Conservation (phyloP, 2,329 filamentous ascomycete species). For the Neocucurbitaria cava region DNA sequence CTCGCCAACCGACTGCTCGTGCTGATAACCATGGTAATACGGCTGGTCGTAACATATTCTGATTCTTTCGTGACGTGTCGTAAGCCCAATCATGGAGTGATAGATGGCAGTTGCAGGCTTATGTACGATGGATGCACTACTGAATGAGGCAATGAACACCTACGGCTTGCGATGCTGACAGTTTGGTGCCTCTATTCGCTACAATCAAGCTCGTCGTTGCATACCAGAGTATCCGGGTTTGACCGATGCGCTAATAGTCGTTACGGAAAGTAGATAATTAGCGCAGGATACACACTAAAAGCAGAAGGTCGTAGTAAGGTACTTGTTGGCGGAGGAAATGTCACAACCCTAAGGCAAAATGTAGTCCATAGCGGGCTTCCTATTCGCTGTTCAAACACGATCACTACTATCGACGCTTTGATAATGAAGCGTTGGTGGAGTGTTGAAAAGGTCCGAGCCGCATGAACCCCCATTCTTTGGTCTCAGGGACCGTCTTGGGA, state of each 20-base stretch:
- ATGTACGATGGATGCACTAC: conserved; percentile 7
- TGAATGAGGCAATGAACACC: conserved; percentile 4
- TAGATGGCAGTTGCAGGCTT: background rate
- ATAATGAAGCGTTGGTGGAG: background rate
- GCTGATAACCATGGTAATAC: background rate
- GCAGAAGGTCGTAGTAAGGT: conserved; percentile 21
- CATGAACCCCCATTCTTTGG: conserved; percentile 11
- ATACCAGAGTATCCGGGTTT: background rate
- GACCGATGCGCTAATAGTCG: conserved; percentile 3
- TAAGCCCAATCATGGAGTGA: conserved; percentile 6
- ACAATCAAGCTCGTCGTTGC: background rate
- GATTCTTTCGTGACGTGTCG: conserved; percentile 11
- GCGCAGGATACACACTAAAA: conserved; percentile 13
- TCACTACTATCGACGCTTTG: background rate
- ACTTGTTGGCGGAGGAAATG: conserved; percentile 13
- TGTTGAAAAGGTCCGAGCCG: background rate
- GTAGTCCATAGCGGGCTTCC: conserved; percentile 1
- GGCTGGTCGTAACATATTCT: conserved; percentile 2
- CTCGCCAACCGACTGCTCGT: conserved; percentile 5
- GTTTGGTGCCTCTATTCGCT: background rate
- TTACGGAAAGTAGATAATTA: conserved; percentile 1
- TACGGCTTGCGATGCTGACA: background rate
- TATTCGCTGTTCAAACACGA: conserved; percentile 11
- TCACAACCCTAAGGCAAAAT: conserved; percentile 21
- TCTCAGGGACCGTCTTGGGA: conserved; percentile 14